Conservation (phyloP, 345 rosid genomes). For the Heritiera littoralis region DNA sequence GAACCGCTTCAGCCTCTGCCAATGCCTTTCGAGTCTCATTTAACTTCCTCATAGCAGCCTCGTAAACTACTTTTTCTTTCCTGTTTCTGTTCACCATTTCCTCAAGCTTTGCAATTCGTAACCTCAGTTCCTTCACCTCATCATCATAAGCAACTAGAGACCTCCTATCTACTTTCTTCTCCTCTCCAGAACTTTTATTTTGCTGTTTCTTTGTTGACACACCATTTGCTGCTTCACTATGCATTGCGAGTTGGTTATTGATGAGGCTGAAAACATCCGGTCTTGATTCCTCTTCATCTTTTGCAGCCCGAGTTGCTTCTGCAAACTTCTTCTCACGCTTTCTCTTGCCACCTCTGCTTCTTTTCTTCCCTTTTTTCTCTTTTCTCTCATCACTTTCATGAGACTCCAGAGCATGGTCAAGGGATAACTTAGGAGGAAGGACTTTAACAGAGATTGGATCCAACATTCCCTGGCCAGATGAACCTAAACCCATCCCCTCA, state of each 20-base stretch:
- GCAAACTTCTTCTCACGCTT: constrained; percentile 85
- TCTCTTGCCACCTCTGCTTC: constrained; percentile 91
- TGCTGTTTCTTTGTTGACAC: constrained; percentile 45
- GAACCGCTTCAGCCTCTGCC: too few species aligned
- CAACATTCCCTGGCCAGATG: constrained; percentile 78
- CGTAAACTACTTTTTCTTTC: constrained; percentile 69
- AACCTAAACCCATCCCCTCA: constrained; percentile 92
- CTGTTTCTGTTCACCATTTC: constrained; percentile 78
- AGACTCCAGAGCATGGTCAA: constrained; percentile 27
- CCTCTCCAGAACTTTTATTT: constrained; percentile 49
- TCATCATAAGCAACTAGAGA: constrained; percentile 70
- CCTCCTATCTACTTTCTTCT: constrained; percentile 63
- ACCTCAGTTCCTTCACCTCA: constrained; percentile 65
- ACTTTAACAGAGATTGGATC: constrained; percentile 10
- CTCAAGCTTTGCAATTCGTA: constrained; percentile 62
- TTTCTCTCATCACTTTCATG: constrained; percentile 42
- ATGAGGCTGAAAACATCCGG: constrained; percentile 83
- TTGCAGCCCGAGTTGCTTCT: constrained; percentile 60
- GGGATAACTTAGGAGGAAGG: too few species aligned
- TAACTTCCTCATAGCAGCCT: constrained; percentile 74
- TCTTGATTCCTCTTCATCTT: constrained; percentile 54
- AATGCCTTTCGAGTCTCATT: constrained; percentile 42
- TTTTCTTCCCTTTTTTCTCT: constrained; percentile 49
- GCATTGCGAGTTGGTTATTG: constrained; percentile 59
- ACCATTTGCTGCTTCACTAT: constrained; percentile 37